phyloP scores from a whole-genome alignment of 2,329 filamentous ascomycete genomes.

The Diaporthe capsici region DNA sequence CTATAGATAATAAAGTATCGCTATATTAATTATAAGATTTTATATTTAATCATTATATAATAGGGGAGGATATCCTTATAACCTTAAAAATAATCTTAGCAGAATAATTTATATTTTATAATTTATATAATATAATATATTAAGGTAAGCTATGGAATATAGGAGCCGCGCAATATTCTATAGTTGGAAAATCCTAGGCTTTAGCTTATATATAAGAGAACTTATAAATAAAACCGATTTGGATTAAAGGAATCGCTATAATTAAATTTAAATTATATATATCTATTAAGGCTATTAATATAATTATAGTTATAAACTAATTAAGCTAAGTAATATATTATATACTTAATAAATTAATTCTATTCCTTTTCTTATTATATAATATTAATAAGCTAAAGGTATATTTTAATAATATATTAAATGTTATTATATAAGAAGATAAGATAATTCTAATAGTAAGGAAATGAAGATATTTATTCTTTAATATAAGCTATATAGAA shows the following conservation, averaged over 20 bases:
- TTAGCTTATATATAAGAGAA: too few species aligned
- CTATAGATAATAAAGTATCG: not conserved
- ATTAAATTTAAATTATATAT: rapidly evolving
- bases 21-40: not conserved
- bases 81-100: not conserved
- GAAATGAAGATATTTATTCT: too few species aligned
- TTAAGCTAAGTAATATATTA: too few species aligned
- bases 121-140: not conserved
- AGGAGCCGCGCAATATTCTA: not conserved
- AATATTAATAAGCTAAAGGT: too few species aligned
- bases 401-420: not conserved
- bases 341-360: too few species aligned
- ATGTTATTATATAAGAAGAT: not conserved
- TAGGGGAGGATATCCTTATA: not conserved
- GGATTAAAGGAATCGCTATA: too few species aligned
- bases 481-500: too few species aligned
- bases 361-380: too few species aligned
- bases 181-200: not conserved
- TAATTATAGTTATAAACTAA: too few species aligned
- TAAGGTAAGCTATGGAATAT: not conserved
- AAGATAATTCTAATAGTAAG: not conserved
- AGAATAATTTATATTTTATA: not conserved
- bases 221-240: too few species aligned
- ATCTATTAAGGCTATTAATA: too few species aligned
- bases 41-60: not conserved